A percentile compares a stretch with the other conserved stretches of the same genome.
These are phyloP conservation scores for Tetradesmus lagerheimii DNA, from an alignment of 139 green algal genomes.

Conservation along the genomic window DNA sequence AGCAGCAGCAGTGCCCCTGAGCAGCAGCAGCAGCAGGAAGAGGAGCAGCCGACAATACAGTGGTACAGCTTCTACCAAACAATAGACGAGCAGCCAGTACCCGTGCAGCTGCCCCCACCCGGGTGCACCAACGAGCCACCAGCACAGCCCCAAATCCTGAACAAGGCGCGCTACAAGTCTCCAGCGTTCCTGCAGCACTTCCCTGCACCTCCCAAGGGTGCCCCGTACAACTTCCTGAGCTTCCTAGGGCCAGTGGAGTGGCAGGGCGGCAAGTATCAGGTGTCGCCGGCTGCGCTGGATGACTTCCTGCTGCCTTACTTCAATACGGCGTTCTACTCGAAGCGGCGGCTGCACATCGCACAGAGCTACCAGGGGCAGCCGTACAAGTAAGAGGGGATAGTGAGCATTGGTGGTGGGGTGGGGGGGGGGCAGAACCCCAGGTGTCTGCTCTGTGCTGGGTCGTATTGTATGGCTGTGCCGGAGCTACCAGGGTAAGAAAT, in stretches of 20 bases:
- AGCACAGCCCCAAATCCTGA: background rate
- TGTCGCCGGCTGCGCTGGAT: conserved; percentile 6
- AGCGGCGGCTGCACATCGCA: conserved; percentile 13
- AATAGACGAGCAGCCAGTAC: background rate
- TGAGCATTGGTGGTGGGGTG: too few species aligned
- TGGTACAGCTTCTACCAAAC: background rate
- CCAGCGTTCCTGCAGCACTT: conserved; percentile 54
- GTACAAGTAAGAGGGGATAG: conserved; percentile 50
- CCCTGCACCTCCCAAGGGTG: conserved; percentile 16
- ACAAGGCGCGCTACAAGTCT: background rate
- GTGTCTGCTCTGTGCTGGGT: too few species aligned
- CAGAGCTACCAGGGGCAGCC: conserved; percentile 34
- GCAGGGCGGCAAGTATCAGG: conserved; percentile 54
- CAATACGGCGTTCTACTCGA: background rate
- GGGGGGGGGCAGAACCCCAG: too few species aligned
- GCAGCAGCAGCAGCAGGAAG: background rate
- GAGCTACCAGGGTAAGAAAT: too few species aligned
- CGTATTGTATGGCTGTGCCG: too few species aligned
- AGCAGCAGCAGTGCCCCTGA: background rate
- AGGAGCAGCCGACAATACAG: background rate
- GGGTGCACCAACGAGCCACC: background rate
- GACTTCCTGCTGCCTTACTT: conserved; percentile 45
- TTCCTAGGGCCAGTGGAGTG: conserved; percentile 55
- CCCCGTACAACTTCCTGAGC: conserved; percentile 55
- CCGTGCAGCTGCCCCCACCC: conserved; percentile 30